These are phyloP conservation scores for Amaranthus cruentus DNA, from an alignment of 148 eudicot species.

Conservation along the genomic window DNA sequence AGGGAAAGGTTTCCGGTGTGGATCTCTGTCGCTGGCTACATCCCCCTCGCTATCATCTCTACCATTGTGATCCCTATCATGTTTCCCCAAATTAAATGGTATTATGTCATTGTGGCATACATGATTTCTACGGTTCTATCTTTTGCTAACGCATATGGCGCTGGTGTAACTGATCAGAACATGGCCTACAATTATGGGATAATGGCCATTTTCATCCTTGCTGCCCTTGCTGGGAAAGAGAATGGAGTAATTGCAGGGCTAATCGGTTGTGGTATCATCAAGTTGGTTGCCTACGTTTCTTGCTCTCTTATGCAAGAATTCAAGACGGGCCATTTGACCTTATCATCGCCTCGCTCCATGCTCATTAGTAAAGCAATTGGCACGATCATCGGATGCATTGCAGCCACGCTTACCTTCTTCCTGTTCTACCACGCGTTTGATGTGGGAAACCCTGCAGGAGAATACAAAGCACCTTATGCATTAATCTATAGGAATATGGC, in stretches of 20 bases:
- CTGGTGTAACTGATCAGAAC: conserved; percentile 62
- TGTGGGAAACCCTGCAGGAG: conserved; percentile 57
- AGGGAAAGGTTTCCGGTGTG: conserved; percentile 54
- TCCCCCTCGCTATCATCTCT: conserved; percentile 35
- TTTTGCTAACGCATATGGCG: conserved; percentile 70
- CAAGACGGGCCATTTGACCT: conserved; percentile 58
- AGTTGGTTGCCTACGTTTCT: conserved; percentile 42
- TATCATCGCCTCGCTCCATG: conserved; percentile 62
- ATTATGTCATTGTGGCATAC: conserved; percentile 52
- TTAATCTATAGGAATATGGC: conserved; percentile 59
- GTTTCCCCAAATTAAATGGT: conserved; percentile 65
- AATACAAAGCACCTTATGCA: conserved; percentile 64
- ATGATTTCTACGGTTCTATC: conserved; percentile 51
- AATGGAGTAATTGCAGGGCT: conserved; percentile 56
- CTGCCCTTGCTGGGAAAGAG: conserved; percentile 43
- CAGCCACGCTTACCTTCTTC: conserved; percentile 46
- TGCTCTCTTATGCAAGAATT: conserved; percentile 65
- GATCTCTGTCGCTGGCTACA: conserved; percentile 47
- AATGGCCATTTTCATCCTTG: conserved; percentile 49
- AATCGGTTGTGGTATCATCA: conserved; percentile 51
- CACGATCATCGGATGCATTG: conserved; percentile 53
- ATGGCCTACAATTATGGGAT: conserved; percentile 67
- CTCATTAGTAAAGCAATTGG: conserved; percentile 56
- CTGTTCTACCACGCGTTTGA: conserved; percentile 61
- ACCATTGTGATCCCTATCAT: conserved; percentile 26